Evolutionary conservation across 352 stramenopile genomes (phyloP), one percentile per base, ranked within the genome.

Genomic region (Pythium vanterpoolii): DNA sequence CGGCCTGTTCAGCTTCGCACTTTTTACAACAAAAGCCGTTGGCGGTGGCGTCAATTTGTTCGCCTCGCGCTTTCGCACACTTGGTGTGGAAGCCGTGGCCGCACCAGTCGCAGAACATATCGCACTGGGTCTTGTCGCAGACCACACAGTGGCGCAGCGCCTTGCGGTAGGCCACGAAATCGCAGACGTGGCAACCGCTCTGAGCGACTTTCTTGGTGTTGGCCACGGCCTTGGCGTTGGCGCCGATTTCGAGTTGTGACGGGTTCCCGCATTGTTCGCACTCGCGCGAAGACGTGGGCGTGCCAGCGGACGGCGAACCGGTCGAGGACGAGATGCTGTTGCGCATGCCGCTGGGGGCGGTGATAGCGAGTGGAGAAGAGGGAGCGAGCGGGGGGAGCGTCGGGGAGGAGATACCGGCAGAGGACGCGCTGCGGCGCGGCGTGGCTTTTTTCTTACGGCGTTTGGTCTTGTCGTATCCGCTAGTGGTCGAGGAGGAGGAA

Each of bases 91-190:
- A 89, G 39, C 85, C 85, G 42, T 87, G 79, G 58, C 83, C 85
- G 53, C 85, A 95, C 81, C 81, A 93, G 36, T 95, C 85, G 64
- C 85, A 95, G 44, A 93, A 95, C 46, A 87, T 71, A 44, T 95
- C 77, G 60, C 83, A 93, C 30, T 73, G 69, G 8, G 65, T 67
- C 43, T 73, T 76, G 30, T 74, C 43, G 62, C 85, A 95, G 42
- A 81, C 64, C 9, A 89, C 70, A 50, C 85, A 95, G 21, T 80
- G 76, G 27, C 85, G 72, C 55, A 85, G 76, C 7, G 79, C 67
- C 56, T 87, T 83, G 28, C 82, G 82, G 61, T 77, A 86, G 21
- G 71, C 71, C 45, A 94, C 83, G 43, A 88, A 94, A 60, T 88
- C 81, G 68, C 85, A 94, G 39, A 94, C 82, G 67, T 93, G 83